Evolutionary conservation across 306 rosid genomes (phyloP).

Genomic region (Citrullus mucosospermus): DNA sequence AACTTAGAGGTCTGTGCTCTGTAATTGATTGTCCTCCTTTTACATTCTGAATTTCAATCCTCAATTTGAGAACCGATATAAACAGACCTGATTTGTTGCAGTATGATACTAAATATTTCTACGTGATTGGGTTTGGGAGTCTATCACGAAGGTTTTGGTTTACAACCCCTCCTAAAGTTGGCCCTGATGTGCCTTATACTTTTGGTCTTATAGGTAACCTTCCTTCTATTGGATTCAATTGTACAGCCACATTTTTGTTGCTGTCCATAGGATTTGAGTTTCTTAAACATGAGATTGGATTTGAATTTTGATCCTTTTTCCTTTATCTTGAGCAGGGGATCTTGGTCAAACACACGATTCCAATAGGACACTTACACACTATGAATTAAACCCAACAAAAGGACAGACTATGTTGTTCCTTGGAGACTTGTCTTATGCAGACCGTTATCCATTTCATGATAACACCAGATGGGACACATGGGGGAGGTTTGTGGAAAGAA

Average conservation of each 20-base stretch:
- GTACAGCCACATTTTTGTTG: no score
- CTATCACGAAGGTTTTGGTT: slow-evolving; percentile 44
- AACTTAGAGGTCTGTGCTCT: slow-evolving; percentile 41
- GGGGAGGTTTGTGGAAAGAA: slow-evolving; percentile 63
- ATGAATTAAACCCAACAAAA: slow-evolving; percentile 31
- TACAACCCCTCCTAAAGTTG: slow-evolving; percentile 52
- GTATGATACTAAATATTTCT: slow-evolving; percentile 57
- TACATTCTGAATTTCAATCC: background rate
- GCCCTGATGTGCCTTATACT: slow-evolving; percentile 61
- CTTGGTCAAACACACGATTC: slow-evolving; percentile 65
- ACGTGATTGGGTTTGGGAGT: slow-evolving; percentile 46
- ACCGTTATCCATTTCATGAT: slow-evolving; percentile 55
- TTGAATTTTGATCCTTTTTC: background rate
- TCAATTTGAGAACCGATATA: background rate
- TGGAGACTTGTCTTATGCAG: slow-evolving; percentile 66
- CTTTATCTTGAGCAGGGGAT: slow-evolving; percentile 42
- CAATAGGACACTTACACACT: slow-evolving; percentile 47
- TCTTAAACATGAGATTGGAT: background rate
- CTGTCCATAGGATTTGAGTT: background rate
- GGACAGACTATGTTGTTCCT: slow-evolving; percentile 39
- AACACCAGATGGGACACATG: slow-evolving; percentile 67
- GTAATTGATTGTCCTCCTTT: background rate
- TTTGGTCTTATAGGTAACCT: slow-evolving; percentile 59
- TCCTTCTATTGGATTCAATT: no score
- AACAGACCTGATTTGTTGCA: slow-evolving; percentile 9